These are phyloP conservation scores for Exophiala spinifera DNA, from an alignment of 2,329 filamentous ascomycete species.

Conservation along the genomic window DNA sequence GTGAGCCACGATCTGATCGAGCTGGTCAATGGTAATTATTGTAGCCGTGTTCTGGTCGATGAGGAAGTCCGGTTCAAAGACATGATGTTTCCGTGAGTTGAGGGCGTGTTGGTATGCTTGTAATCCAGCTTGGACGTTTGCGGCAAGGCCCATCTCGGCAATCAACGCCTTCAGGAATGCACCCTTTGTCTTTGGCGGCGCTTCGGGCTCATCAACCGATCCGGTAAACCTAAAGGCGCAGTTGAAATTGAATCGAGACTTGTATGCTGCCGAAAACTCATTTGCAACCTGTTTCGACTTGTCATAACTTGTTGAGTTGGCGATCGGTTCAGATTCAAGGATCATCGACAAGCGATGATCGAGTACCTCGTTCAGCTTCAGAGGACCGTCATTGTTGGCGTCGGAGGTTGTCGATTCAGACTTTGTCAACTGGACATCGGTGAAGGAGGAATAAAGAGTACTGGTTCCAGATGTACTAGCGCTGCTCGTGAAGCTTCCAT, in stretches of 20 bases:
- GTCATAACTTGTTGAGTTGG: too few species aligned
- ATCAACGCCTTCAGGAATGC: constrained; percentile 12
- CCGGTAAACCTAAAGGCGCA: constrained; percentile 20
- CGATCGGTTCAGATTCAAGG: not conserved
- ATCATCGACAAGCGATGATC: constrained; percentile 3
- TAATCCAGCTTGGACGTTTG: constrained; percentile 10
- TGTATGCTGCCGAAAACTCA: not conserved
- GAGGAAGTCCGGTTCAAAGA: constrained; percentile 20
- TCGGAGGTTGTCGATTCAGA: not conserved
- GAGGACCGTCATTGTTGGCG: not conserved
- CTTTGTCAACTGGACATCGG: not conserved
- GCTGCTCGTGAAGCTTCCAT: not conserved
- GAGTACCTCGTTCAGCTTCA: constrained; percentile 7
- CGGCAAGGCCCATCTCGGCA: constrained; percentile 11
- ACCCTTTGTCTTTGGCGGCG: constrained; percentile 8
- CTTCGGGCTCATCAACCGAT: constrained; percentile 4
- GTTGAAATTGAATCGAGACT: constrained; percentile 11
- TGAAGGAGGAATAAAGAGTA: not conserved
- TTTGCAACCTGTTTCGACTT: not conserved
- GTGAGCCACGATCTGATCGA: constrained; percentile 14
- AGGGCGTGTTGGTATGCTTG: constrained; percentile 19
- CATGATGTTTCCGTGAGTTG: constrained; percentile 19
- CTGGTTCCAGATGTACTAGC: not conserved
- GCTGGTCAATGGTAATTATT: constrained; percentile 17
- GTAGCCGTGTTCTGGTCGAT: constrained; percentile 18